These are phyloP conservation scores for Pichia nakasei DNA, from an alignment of 805 yeast genomes.

Conservation along the genomic window DNA sequence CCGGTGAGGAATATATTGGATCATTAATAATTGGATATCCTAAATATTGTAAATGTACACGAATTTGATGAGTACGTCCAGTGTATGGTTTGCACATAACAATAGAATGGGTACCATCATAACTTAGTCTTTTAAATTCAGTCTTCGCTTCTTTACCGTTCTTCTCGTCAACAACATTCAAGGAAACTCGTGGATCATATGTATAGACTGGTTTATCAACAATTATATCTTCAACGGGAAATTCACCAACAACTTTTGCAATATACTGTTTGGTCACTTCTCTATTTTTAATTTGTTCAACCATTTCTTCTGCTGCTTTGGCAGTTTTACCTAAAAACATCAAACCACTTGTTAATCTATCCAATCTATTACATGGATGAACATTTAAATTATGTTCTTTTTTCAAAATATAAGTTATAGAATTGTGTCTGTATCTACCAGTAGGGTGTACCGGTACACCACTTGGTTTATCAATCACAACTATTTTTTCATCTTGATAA, in stretches of 20 bases:
- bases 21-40: conserved; percentile 91
- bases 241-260: conserved; percentile 82
- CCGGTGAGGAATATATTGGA: conserved; percentile 74
- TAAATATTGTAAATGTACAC: conserved; percentile 85
- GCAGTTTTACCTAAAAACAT: conserved; percentile 86
- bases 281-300: conserved; percentile 62
- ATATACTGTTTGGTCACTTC: conserved; percentile 74
- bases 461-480: conserved; percentile 87
- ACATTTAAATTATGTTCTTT: conserved; percentile 57
- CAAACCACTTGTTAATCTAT: conserved; percentile 83
- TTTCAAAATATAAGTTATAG: conserved; percentile 70
- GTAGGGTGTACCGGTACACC: conserved; percentile 97
- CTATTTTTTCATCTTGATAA: conserved; percentile 60
- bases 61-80: conserved; percentile 91
- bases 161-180: conserved; percentile 46
- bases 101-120: conserved; percentile 55
- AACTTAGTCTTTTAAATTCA: conserved; percentile 55
- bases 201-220: conserved; percentile 67
- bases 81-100: conserved; percentile 83
- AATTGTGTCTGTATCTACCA: conserved; percentile 68
- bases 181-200: conserved; percentile 62
- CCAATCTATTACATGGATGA: conserved; percentile 84
- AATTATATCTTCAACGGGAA: conserved; percentile 45
- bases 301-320: conserved; percentile 67
- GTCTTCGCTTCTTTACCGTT: conserved; percentile 57